Evolutionary conservation across 768 basidiomycete species (phyloP), one percentile per base, ranked within the genome.

Genomic region (Galerina marginata): DNA sequence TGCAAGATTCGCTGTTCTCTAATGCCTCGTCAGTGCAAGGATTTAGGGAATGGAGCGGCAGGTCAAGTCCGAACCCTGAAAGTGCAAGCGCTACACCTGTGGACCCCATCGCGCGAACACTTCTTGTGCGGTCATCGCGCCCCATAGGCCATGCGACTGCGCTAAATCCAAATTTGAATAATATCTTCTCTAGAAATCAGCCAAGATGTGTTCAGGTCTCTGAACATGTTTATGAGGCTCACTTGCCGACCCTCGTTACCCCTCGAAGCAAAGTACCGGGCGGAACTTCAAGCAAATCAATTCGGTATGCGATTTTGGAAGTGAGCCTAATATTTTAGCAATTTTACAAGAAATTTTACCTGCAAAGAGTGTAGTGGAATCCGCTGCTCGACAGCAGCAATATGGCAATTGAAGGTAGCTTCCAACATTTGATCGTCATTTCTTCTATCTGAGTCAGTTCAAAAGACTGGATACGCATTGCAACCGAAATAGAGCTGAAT

Each of bases 401-500:
- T 66, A 88, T 96, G 51, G 92, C 91, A 65, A 92, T 91, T 37
- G 79, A 86, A 61, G 92, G 92, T 92, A 69, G 63, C 47, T 56
- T 42, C 20, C 15, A 43, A 36, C 26, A 58, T 15, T 39, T 52
- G 23, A 15, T 25, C 51, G 6, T 63, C 65, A 48, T 36, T 36
- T 37, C 10, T 37, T 9, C 52, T 46, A 54, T 48, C 39, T 37
- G 25, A 59, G 49, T 49, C 20, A 44, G 52, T 67, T 44, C 2
- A 40, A 55, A 69, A 92, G 94, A 95, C 68, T 96, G 94, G 93
- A 89, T 95, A 65, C 83, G 93, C 9, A 89, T 98, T 37, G 92
- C 94, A 0, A 89, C 87, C 0, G 96, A 98, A 68, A 94, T 98
- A 65, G 94, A 96, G 69, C 86, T 95, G 54, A 97, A 97, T 71